phyloP scores from a whole-genome alignment of 202 grass and related monocot genomes.

The Setaria italica region DNA sequence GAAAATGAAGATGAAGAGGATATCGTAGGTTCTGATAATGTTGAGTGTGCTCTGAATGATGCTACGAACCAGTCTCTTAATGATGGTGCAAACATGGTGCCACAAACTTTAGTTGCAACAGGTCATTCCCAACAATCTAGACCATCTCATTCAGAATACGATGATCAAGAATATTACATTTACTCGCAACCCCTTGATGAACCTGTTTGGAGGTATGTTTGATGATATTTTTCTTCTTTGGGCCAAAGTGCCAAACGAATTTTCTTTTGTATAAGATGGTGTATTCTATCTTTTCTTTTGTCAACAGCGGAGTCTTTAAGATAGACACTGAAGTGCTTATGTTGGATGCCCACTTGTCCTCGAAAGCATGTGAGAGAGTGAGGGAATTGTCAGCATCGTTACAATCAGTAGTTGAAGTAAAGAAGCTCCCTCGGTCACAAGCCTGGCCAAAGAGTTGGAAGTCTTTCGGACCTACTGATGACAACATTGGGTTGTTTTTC shows the following conservation, averaged over 20 bases:
- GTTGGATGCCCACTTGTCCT: conserved; percentile 61
- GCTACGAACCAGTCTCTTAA: background rate
- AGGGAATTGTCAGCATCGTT: conserved; percentile 51
- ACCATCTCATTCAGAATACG: conserved; percentile 3
- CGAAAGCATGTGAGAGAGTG: conserved; percentile 68
- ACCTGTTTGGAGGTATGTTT: conserved; percentile 62
- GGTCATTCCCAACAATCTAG: conserved; percentile 12
- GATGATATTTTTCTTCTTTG: background rate
- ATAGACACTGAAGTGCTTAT: conserved; percentile 41
- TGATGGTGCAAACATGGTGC: conserved; percentile 16
- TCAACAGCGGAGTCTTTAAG: conserved; percentile 66
- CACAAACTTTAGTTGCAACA: conserved; percentile 20
- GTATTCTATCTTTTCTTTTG: conserved; percentile 22
- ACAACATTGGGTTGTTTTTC: conserved; percentile 78
- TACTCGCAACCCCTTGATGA: conserved; percentile 36
- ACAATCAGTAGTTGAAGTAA: conserved; percentile 49
- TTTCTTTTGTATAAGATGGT: conserved; percentile 30
- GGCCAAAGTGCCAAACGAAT: conserved; percentile 5
- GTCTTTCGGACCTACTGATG: conserved; percentile 61
- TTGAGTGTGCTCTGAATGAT: conserved; percentile 12
- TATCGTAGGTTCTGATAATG: background rate
- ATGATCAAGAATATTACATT: conserved; percentile 20
- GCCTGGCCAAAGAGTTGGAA: conserved; percentile 72
- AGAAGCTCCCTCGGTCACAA: conserved; percentile 53
- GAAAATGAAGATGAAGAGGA: conserved; percentile 30